phyloP scores from a whole-genome alignment of 495 filamentous ascomycete genomes.

The Lasiosphaeriaceae sp. region DNA sequence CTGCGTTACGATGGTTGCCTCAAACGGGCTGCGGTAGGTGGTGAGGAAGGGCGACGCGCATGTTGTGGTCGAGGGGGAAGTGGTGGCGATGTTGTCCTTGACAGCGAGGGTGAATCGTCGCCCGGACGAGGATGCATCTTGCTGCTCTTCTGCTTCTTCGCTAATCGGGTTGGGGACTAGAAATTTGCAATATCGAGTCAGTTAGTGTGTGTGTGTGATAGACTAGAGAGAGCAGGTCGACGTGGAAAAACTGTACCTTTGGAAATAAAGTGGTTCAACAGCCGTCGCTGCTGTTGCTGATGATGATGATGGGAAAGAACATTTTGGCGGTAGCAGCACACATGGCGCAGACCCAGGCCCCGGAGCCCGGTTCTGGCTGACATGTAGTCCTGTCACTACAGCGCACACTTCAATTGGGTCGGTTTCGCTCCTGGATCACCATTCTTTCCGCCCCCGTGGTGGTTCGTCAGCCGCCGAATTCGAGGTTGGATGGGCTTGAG shows the following conservation, averaged over 20 bases:
- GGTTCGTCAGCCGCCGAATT: neutral
- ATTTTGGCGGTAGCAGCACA: constrained; percentile 1
- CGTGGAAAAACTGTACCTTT: too few relatives aligned
- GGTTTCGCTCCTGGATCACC: constrained; percentile 1
- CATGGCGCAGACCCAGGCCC: constrained; percentile 20
- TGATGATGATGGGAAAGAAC: neutral
- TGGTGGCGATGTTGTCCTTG: constrained; percentile 87
- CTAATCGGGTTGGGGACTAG: neutral
- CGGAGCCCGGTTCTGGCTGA: constrained; percentile 16
- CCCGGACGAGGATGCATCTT: neutral
- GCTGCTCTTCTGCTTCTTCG: neutral
- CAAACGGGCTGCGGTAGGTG: constrained; percentile 69
- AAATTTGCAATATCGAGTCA: too few relatives aligned
- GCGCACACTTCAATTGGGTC: constrained; percentile 11
- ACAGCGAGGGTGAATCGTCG: constrained; percentile 53
- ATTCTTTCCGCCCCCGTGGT: neutral
- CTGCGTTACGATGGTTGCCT: constrained; percentile 72
- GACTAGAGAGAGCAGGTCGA: too few relatives aligned
- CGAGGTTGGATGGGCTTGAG: neutral
- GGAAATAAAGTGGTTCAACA: constrained; percentile 29
- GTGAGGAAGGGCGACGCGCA: constrained; percentile 75
- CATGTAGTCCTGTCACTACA: constrained; percentile 13
- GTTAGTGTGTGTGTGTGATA: too few relatives aligned
- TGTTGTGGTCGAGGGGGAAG: constrained; percentile 59
- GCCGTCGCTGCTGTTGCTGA: constrained; percentile 21